Conservation (phyloP, 1,284 basidiomycete species). For the Sanghuangporus baumii region DNA sequence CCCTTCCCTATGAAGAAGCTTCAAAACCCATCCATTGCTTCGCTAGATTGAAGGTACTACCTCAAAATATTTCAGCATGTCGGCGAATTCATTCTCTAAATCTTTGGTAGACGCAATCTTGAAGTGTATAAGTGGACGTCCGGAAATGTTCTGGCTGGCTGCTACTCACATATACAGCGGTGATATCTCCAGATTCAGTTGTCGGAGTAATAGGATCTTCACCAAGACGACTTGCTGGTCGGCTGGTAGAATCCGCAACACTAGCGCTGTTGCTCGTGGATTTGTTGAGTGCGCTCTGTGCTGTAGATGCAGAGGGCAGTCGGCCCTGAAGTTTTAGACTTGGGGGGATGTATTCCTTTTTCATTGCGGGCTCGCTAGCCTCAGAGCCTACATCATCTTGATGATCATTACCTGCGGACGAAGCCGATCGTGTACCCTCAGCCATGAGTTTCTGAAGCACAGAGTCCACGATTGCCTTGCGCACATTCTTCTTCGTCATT, state of each 20-base stretch:
- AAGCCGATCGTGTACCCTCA: slow-evolving; percentile 27
- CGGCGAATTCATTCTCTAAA: slow-evolving; percentile 77
- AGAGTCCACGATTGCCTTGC: slow-evolving; percentile 79
- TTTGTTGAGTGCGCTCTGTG: slow-evolving; percentile 34
- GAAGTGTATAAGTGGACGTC: slow-evolving; percentile 7
- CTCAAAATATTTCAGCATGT: slow-evolving; percentile 79
- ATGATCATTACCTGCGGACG: slow-evolving; percentile 34
- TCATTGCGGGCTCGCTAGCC: slow-evolving; percentile 45
- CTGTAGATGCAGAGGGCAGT: slow-evolving; percentile 34
- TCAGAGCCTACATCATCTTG: slow-evolving; percentile 53
- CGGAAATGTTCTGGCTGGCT: not conserved
- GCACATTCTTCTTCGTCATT: slow-evolving; percentile 76
- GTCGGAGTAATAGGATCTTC: slow-evolving; percentile 9
- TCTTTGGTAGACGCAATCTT: slow-evolving; percentile 84
- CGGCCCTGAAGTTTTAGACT: slow-evolving; percentile 57
- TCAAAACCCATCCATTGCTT: slow-evolving; percentile 3
- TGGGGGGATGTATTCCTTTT: slow-evolving; percentile 67
- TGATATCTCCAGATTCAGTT: slow-evolving; percentile 11
- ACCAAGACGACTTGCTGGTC: slow-evolving; percentile 11
- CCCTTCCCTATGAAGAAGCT: slow-evolving; percentile 62
- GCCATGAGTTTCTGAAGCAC: slow-evolving; percentile 58
- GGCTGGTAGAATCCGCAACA: slow-evolving; percentile 9
- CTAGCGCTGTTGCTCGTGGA: slow-evolving; percentile 41
- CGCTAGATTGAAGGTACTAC: slow-evolving; percentile 32
- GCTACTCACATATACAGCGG: slow-evolving; percentile 15